Conservation (phyloP, 768 basidiomycete species). For the Suillus lakei region DNA sequence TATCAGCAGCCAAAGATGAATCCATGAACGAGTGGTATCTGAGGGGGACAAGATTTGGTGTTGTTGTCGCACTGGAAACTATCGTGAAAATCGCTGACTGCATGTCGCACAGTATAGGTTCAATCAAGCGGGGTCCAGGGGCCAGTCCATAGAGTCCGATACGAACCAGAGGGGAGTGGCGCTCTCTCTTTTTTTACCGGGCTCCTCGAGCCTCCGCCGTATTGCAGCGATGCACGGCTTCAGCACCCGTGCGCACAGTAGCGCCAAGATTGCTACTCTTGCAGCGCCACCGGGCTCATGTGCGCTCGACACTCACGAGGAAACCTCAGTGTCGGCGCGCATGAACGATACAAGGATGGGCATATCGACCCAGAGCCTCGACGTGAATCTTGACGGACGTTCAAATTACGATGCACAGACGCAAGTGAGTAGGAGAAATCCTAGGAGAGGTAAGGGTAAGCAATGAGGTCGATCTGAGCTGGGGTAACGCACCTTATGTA, state of each 20-base stretch:
- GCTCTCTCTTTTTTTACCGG: conserved; percentile 5
- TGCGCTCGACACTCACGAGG: conserved; percentile 14
- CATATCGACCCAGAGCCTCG: conserved; percentile 4
- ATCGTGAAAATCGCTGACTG: neutral
- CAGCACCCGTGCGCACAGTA: conserved; percentile 9
- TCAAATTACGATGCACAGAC: neutral
- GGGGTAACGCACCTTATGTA: too few species aligned
- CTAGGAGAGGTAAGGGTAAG: neutral
- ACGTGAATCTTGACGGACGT: conserved; percentile 1
- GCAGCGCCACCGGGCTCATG: conserved; percentile 11
- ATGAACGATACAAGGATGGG: conserved; percentile 9
- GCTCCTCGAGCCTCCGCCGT: conserved; percentile 5
- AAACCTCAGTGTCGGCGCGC: conserved; percentile 14
- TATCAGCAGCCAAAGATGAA: too few species aligned
- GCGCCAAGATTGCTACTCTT: conserved; percentile 12
- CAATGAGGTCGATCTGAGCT: neutral
- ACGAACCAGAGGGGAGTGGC: conserved; percentile 4
- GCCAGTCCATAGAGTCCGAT: neutral
- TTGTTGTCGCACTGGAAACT: neutral
- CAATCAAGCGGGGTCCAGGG: neutral
- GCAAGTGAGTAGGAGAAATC: neutral
- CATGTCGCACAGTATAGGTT: neutral
- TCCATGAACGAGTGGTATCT: neutral
- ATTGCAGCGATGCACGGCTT: conserved; percentile 13
- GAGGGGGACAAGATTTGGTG: neutral